These are phyloP conservation scores for Sordariomycetes sp. DNA, from an alignment of 2,329 filamentous ascomycete species.

Conservation along the genomic window DNA sequence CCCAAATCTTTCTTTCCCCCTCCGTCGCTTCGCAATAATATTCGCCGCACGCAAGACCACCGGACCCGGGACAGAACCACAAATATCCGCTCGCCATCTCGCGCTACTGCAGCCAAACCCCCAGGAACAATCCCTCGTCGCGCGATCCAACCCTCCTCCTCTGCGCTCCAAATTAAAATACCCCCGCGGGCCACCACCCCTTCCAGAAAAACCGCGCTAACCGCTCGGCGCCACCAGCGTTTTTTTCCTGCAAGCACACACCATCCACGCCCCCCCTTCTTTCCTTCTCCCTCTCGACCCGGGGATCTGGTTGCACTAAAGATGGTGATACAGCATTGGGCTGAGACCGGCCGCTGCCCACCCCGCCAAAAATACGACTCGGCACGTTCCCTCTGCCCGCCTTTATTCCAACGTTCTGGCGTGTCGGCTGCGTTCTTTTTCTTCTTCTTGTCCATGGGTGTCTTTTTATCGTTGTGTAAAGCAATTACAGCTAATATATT, in stretches of 20 bases:
- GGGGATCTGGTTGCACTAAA: slow-evolving; percentile 4
- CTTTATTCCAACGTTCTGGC: too few relatives aligned
- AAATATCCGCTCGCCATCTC: not conserved
- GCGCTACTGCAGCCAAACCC: too few relatives aligned
- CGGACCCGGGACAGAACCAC: not conserved
- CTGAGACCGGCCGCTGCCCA: not conserved
- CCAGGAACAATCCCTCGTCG: too few relatives aligned
- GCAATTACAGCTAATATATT: too few relatives aligned
- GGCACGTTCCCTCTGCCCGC: not conserved
- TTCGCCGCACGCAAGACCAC: not conserved
- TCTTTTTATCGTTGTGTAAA: too few relatives aligned
- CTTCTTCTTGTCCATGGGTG: too few relatives aligned
- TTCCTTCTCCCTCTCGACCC: not conserved
- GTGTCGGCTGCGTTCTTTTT: too few relatives aligned
- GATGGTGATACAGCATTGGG: not conserved
- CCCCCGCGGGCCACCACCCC: too few relatives aligned
- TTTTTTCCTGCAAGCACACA: too few relatives aligned
- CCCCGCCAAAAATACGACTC: not conserved
- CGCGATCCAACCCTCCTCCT: not conserved
- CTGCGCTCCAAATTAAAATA: too few relatives aligned
- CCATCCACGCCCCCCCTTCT: not conserved
- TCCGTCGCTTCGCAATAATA: not conserved
- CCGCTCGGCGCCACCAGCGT: too few relatives aligned
- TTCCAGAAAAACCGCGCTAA: too few relatives aligned
- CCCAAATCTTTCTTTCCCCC: not conserved